Conservation (phyloP, 1,139 yeast genomes). For the Yamadazyma spencermartinsiae region DNA sequence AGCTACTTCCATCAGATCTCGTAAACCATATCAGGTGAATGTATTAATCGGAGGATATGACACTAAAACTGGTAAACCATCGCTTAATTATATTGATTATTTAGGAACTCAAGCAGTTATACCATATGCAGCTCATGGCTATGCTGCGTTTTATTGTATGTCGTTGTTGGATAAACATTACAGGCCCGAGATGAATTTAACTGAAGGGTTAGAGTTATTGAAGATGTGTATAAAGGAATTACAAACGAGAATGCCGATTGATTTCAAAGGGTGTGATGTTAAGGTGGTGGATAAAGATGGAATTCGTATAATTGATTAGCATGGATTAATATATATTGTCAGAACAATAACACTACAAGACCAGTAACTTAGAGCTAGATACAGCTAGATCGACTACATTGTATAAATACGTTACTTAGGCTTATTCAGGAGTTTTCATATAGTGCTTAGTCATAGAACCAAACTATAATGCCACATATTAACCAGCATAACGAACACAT, state of each 20-base stretch:
- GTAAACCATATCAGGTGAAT: conserved; percentile 93
- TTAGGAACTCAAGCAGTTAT: conserved; percentile 87
- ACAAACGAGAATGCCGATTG: conserved; percentile 88
- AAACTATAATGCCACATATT: too few species aligned
- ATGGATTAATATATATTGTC: background rate
- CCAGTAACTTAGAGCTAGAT: background rate
- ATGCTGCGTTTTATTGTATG: conserved; percentile 91
- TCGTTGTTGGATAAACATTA: conserved; percentile 91
- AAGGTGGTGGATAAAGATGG: conserved; percentile 80
- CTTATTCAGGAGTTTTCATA: too few species aligned
- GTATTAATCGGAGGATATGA: conserved; percentile 86
- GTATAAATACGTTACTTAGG: too few species aligned
- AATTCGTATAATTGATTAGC: conserved; percentile 21
- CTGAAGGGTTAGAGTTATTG: conserved; percentile 78
- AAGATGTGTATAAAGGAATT: conserved; percentile 76
- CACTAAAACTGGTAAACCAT: conserved; percentile 58
- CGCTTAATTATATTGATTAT: conserved; percentile 89
- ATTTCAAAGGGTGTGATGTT: conserved; percentile 85
- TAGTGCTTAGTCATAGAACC: too few species aligned
- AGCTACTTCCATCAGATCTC: conserved; percentile 82
- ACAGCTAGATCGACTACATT: background rate
- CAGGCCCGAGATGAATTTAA: conserved; percentile 70
- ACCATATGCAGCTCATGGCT: conserved; percentile 84
- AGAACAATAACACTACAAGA: background rate
- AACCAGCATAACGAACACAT: too few species aligned